phyloP scores from a whole-genome alignment of 768 basidiomycete species.

The Scleroderma citrinum region DNA sequence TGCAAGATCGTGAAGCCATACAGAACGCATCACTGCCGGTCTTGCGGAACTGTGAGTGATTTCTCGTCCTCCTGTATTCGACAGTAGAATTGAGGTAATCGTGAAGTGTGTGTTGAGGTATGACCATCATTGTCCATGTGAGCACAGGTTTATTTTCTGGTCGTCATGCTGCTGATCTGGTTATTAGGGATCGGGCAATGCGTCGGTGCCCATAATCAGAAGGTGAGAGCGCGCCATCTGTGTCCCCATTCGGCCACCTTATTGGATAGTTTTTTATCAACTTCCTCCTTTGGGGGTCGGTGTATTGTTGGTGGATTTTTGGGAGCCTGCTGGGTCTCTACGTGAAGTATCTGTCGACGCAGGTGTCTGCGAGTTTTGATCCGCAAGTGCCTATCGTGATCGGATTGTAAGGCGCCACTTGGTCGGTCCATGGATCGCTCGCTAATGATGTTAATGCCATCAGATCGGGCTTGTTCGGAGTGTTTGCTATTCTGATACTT shows the following conservation, averaged over 20 bases:
- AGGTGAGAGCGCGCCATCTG: slow-evolving; percentile 38
- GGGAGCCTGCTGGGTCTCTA: slow-evolving; percentile 52
- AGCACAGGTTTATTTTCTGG: slow-evolving; percentile 19
- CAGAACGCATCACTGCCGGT: slow-evolving; percentile 73
- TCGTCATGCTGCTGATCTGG: neutral
- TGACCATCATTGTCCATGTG: slow-evolving; percentile 89
- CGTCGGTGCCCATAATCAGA: slow-evolving; percentile 88
- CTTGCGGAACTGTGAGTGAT: slow-evolving; percentile 69
- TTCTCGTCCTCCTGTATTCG: neutral
- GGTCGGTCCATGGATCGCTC: neutral
- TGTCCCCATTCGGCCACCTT: neutral
- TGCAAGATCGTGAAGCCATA: slow-evolving; percentile 70
- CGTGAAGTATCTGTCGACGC: slow-evolving; percentile 26
- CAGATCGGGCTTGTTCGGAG: slow-evolving; percentile 63
- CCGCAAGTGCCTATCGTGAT: slow-evolving; percentile 67
- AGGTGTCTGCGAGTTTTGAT: slow-evolving; percentile 40
- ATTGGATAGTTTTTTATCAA: slow-evolving; percentile 70
- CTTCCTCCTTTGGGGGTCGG: slow-evolving; percentile 58
- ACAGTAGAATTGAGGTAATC: neutral
- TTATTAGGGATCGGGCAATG: slow-evolving; percentile 84
- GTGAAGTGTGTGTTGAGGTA: slow-evolving; percentile 75
- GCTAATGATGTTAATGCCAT: slow-evolving; percentile 4
- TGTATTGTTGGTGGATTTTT: slow-evolving; percentile 62
- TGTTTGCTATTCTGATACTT: slow-evolving; percentile 62
- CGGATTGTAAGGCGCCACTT: slow-evolving; percentile 54